Percentiles rank a stretch among this genome's conserved stretches.
Evolutionary conservation across 2,329 filamentous ascomycete species (phyloP).

Genomic region (Fusarium continuum): DNA sequence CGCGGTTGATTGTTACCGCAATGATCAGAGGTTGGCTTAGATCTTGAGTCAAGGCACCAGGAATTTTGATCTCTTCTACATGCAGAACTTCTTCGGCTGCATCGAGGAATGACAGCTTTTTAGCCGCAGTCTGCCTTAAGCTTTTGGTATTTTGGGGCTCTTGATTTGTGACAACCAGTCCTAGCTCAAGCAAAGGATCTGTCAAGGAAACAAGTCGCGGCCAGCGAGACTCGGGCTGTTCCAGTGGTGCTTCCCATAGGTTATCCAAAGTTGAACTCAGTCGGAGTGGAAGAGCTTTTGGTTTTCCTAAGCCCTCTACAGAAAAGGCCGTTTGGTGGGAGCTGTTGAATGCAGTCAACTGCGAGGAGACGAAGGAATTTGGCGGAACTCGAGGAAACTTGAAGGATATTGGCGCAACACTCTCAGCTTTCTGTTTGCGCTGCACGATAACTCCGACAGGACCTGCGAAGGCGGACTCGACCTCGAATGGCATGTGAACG

Average conservation of each 20-base stretch:
- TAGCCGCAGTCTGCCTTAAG: conserved; percentile 48
- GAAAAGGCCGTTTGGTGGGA: conserved; percentile 64
- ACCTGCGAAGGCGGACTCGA: conserved; percentile 85
- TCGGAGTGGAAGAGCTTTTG: conserved; percentile 62
- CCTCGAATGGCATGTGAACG: conserved; percentile 92
- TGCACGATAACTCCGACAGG: conserved; percentile 88
- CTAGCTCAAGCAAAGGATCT: conserved; percentile 86
- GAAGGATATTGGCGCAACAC: conserved; percentile 60
- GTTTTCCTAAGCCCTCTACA: conserved; percentile 64
- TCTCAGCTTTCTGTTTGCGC: conserved; percentile 70
- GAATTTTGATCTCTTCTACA: conserved; percentile 72
- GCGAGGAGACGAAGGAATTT: conserved; percentile 83
- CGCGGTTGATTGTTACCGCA: conserved; percentile 82
- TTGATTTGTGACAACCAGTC: conserved; percentile 75
- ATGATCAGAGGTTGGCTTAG: conserved; percentile 69
- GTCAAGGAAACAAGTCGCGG: conserved; percentile 84
- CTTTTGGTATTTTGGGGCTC: conserved; percentile 50
- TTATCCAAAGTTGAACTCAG: conserved; percentile 65
- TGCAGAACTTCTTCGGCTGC: conserved; percentile 85
- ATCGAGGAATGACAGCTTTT: conserved; percentile 69
- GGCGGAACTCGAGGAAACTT: conserved; percentile 73
- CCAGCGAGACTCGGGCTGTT: conserved; percentile 67
- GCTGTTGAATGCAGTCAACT: conserved; percentile 64
- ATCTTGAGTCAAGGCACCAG: conserved; percentile 51
- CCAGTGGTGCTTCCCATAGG: conserved; percentile 64